Percentiles rank a stretch among this genome's conserved stretches.
phyloP scores from a whole-genome alignment of 306 rosid species.

The Senna tora region DNA sequence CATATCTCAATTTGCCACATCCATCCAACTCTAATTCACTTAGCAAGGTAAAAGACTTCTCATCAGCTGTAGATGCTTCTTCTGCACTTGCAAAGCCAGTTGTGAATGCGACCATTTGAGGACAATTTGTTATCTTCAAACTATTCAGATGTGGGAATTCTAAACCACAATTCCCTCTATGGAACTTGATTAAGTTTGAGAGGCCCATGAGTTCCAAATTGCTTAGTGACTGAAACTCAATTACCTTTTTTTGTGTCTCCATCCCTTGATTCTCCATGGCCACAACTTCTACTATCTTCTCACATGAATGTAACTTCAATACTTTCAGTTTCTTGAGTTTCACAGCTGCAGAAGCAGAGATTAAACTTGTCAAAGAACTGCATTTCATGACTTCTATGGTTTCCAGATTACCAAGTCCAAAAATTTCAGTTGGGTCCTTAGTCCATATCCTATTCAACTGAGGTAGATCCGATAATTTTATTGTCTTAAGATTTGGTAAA shows the following conservation, averaged over 20 bases:
- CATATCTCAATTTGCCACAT: slow-evolving; percentile 5
- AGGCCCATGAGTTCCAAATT: neutral
- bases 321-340: neutral
- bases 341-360: neutral
- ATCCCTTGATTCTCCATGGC: neutral
- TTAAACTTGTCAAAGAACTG: neutral
- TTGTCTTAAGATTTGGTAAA: neutral
- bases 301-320: neutral
- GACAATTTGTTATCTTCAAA: neutral
- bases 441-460: neutral
- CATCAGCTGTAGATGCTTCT: neutral
- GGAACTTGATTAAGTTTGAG: neutral
- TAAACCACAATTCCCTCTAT: neutral
- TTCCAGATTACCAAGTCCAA: neutral
- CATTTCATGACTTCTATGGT: neutral
- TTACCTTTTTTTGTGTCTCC: neutral
- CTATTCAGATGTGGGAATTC: neutral
- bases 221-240: neutral
- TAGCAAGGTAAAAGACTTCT: neutral
- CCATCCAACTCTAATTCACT: slow-evolving; percentile 14
- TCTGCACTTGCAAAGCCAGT: neutral
- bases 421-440: neutral
- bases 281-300: neutral
- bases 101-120: neutral
- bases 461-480: neutral